Evolutionary conservation across 495 filamentous ascomycete genomes (phyloP), one percentile per base, ranked within the genome.

Genomic region (Trichoderma parareesei): DNA sequence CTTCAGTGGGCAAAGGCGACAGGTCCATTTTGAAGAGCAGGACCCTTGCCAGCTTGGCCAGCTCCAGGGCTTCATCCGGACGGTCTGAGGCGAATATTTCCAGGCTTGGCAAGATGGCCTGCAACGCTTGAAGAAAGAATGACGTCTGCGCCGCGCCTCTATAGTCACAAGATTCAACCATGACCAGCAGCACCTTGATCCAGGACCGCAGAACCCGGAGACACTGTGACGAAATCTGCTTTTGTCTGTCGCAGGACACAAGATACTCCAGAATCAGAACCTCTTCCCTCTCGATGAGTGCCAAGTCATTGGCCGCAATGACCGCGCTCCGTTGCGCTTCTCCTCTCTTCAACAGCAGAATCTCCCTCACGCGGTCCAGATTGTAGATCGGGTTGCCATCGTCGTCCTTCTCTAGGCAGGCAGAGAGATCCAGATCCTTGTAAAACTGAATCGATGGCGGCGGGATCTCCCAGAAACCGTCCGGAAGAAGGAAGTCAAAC

Each of bases 401-500:
- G 6, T 78, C 75, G 62, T 83, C 78, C 11, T 75, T 67, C 62
- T 82, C 81, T 1, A 79, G 74, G 65, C 85, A 93, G 8, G 85
- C 71, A 4, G 81, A 75, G 53, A 93, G 70, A 65, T 88, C 83
- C 43, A 93, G 69, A 48, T 85, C 83, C 16, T 77, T 71, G 63
- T 92, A 87, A 44, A 83, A 78, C 10, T 72, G 72, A 20, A 86
- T 74, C 13, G 78, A 65, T 8, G 90, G 87, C 2, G 69, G 63
- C 10, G 74, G 64, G 42, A 81, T 70, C 44, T 78, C 67, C 66
- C 80, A 81, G 2, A 77, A 62, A 49, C 86, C 79, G 49, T 92
- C 86, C 8, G 90, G 73, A 64, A 92, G 87, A 40, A 92, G 80
- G 65, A 98, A 97, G 75, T 98, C 95, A 65, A 96, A 92, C 27